Conservation (phyloP, 371 early-diverging fungal species). For the Apophysomyces trapeziformis region DNA sequence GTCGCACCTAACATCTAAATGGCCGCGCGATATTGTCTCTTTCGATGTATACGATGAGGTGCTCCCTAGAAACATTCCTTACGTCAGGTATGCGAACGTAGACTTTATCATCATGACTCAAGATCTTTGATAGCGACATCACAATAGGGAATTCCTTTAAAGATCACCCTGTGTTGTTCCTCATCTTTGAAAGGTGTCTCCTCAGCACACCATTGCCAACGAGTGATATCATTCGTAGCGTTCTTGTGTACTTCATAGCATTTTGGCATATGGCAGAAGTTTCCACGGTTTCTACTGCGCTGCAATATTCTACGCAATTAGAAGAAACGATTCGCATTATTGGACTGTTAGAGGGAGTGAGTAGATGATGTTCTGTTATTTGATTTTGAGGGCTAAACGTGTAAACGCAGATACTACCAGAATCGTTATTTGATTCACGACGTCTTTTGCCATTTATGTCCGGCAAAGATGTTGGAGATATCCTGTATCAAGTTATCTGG, state of each 20-base stretch:
- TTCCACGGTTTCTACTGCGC: conserved; percentile 28
- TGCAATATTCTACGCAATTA: conserved; percentile 45
- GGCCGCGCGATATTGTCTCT: conserved; percentile 32
- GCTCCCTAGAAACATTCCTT: conserved; percentile 41
- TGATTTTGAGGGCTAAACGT: background rate
- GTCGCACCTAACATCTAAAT: conserved; percentile 30
- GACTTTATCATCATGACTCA: background rate
- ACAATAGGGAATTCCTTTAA: conserved; percentile 49
- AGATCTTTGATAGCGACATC: conserved; percentile 34
- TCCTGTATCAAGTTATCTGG: conserved; percentile 43
- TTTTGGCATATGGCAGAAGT: conserved; percentile 56
- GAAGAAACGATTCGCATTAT: conserved; percentile 39
- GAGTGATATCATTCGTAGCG: conserved; percentile 39
- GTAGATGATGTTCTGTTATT: conserved; percentile 3
- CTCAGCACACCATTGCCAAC: conserved; percentile 16
- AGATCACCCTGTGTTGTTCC: conserved; percentile 48
- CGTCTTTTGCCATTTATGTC: conserved; percentile 43
- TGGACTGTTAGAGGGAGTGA: conserved; percentile 30
- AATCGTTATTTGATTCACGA: conserved; percentile 23
- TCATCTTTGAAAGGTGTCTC: conserved; percentile 39
- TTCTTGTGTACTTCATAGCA: conserved; percentile 48
- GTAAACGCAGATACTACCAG: conserved; percentile 28
- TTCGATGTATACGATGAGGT: conserved; percentile 43
- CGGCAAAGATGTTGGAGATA: conserved; percentile 37
- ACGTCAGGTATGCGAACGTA: conserved; percentile 24